These are phyloP conservation scores for Anethum foeniculum DNA, from an alignment of 140 eudicot species.

Conservation along the genomic window DNA sequence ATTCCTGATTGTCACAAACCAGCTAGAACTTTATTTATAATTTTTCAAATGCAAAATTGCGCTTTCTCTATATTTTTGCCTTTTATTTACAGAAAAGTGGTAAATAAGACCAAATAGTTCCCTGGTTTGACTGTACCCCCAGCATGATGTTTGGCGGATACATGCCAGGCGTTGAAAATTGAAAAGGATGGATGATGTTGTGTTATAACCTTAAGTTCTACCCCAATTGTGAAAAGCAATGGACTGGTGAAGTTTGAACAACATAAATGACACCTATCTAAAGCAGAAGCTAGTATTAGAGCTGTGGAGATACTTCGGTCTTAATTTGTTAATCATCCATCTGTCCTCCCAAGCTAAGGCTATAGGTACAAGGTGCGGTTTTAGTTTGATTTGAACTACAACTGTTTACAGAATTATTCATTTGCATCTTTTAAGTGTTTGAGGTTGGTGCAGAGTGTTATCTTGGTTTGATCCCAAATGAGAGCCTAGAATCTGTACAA, in stretches of 20 bases:
- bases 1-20: neutral
- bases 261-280: too few species aligned
- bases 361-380: neutral
- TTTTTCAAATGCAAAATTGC: neutral
- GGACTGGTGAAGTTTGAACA: neutral
- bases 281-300: neutral
- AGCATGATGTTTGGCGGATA: neutral
- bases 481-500: neutral
- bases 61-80: neutral
- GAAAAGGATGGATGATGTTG: too few species aligned
- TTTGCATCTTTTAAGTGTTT: neutral
- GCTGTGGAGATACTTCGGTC: neutral
- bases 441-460: neutral
- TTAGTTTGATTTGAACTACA: neutral
- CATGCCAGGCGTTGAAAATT: neutral
- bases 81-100: neutral
- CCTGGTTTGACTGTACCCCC: neutral
- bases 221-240: neutral
- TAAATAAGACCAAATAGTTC: neutral
- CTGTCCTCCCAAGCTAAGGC: too few species aligned
- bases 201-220: too few species aligned
- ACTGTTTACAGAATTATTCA: neutral
- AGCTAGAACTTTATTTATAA: neutral
- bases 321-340: too few species aligned
- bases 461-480: neutral